These are phyloP conservation scores for Cardamine resedifolia DNA, from an alignment of 345 rosid genomes.

Conservation along the genomic window DNA sequence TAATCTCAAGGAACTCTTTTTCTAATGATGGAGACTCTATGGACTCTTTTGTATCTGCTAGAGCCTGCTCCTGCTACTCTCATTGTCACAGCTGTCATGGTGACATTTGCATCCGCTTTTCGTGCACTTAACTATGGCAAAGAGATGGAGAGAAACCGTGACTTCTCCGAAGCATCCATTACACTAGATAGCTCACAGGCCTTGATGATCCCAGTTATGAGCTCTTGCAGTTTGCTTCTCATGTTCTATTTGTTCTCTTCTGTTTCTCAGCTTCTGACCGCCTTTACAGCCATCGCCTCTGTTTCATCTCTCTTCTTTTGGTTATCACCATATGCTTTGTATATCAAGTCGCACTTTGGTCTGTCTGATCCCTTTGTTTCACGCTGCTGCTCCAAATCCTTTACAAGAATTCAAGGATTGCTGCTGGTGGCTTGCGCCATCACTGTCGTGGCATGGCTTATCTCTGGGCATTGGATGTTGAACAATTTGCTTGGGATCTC, in stretches of 20 bases:
- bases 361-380: constrained; percentile 83
- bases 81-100: constrained; percentile 78
- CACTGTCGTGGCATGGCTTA: constrained; percentile 83
- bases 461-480: constrained; percentile 94
- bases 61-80: constrained; percentile 93
- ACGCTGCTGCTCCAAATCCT: constrained; percentile 80
- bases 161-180: constrained; percentile 80
- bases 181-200: constrained; percentile 89
- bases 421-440: constrained; percentile 50
- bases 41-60: constrained; percentile 76
- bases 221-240: constrained; percentile 95
- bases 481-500: constrained; percentile 94
- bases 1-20: constrained; percentile 12
- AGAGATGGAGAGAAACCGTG: constrained; percentile 94
- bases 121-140: constrained; percentile 89
- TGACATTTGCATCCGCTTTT: constrained; percentile 92
- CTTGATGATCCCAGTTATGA: constrained; percentile 91
- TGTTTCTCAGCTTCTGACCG: constrained; percentile 86
- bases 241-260: constrained; percentile 96
- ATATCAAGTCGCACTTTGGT: constrained; percentile 60
- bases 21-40: constrained; percentile 70
- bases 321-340: constrained; percentile 59
- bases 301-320: constrained; percentile 89
- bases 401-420: constrained; percentile 70
- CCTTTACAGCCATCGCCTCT: constrained; percentile 87